phyloP scores from a whole-genome alignment of 2,329 filamentous ascomycete genomes.

The Tolypocladium cylindrosporum region DNA sequence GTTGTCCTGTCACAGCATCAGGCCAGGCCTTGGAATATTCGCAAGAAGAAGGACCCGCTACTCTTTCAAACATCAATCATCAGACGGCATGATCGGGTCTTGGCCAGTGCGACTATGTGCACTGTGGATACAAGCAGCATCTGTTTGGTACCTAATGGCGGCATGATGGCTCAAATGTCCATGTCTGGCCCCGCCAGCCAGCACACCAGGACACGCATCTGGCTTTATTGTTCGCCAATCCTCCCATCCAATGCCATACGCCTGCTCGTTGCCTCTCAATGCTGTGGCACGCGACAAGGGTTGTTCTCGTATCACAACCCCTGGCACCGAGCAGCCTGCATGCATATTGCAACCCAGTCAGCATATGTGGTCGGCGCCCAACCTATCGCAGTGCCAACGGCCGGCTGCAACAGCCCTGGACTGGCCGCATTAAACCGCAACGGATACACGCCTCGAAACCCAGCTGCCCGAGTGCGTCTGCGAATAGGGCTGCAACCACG shows the following conservation, averaged over 20 bases:
- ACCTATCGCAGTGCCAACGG: background rate
- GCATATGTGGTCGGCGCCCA: conserved; percentile 1
- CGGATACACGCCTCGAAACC: background rate
- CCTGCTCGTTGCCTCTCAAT: background rate
- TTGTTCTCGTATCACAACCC: background rate
- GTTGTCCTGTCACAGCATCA: background rate
- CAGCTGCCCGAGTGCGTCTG: background rate
- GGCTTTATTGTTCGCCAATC: background rate
- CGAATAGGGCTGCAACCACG: background rate
- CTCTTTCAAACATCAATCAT: background rate
- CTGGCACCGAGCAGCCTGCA: background rate
- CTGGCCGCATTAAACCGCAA: background rate
- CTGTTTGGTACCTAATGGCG: background rate
- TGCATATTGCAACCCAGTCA: conserved; percentile 5
- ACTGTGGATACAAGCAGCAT: background rate
- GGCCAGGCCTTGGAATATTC: background rate
- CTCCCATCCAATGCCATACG: background rate
- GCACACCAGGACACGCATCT: background rate
- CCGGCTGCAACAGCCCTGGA: background rate
- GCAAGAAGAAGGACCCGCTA: background rate
- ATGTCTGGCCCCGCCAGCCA: background rate
- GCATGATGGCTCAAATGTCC: background rate
- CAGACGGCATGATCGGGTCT: background rate
- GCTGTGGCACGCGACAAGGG: background rate
- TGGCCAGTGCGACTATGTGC: background rate